Evolutionary conservation across 805 yeast species (phyloP).

Genomic region (Kodamaea neixiangensis): DNA sequence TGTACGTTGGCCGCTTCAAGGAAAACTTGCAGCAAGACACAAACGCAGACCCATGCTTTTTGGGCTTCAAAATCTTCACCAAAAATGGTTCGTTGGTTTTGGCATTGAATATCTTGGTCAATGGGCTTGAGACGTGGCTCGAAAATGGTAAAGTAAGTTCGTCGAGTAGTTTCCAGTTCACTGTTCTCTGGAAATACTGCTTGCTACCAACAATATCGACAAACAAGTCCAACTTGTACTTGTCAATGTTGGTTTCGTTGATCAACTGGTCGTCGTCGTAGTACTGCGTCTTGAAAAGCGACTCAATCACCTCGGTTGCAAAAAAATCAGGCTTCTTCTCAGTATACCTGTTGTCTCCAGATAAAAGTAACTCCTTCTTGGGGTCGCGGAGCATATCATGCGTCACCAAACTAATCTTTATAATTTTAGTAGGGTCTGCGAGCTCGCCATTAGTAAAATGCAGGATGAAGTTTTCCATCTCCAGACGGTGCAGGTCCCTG

Average conservation of each 20-base stretch:
- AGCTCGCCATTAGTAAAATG: slow-evolving; percentile 20
- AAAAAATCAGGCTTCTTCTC: slow-evolving; percentile 38
- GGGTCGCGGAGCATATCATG: slow-evolving; percentile 27
- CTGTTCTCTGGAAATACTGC: slow-evolving; percentile 34
- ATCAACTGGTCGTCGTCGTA: slow-evolving; percentile 23
- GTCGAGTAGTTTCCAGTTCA: slow-evolving; percentile 32
- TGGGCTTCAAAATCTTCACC: slow-evolving; percentile 39
- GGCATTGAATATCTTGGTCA: slow-evolving; percentile 29
- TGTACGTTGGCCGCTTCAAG: slow-evolving; percentile 34
- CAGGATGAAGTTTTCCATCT: slow-evolving; percentile 23
- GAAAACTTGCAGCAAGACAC: slow-evolving; percentile 39
- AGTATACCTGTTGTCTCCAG: slow-evolving; percentile 35
- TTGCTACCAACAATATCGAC: slow-evolving; percentile 44
- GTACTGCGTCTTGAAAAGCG: slow-evolving; percentile 26
- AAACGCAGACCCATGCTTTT: slow-evolving; percentile 29
- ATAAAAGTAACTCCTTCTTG: slow-evolving; percentile 36
- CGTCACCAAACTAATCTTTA: slow-evolving; percentile 28
- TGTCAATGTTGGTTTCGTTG: slow-evolving; percentile 20
- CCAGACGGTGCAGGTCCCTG: slow-evolving; percentile 20
- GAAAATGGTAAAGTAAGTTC: slow-evolving; percentile 31
- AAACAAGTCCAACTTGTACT: slow-evolving; percentile 36
- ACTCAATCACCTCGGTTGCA: slow-evolving; percentile 38
- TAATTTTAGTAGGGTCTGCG: slow-evolving; percentile 23
- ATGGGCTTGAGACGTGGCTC: slow-evolving; percentile 16
- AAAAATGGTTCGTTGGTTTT: slow-evolving; percentile 33